Evolutionary conservation across 2,329 filamentous ascomycete species (phyloP).

Genomic region (Fusarium miscanthi): DNA sequence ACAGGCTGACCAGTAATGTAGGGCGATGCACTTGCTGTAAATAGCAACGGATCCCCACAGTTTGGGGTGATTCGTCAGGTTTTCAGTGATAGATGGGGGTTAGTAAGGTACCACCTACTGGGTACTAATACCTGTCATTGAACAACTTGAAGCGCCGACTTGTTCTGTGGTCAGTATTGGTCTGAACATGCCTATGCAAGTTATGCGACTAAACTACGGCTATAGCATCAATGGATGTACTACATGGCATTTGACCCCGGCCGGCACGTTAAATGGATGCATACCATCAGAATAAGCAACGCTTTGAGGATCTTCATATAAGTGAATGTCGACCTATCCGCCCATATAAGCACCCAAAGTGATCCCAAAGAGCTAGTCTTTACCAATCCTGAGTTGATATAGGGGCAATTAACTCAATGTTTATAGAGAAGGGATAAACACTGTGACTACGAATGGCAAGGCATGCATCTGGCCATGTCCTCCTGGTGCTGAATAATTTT

Average conservation of each 20-base stretch:
- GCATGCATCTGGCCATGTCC: background rate
- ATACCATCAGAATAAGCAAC: background rate
- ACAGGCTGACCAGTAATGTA: background rate
- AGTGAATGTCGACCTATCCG: background rate
- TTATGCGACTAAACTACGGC: background rate
- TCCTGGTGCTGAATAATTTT: background rate
- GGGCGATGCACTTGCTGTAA: background rate
- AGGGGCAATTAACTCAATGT: background rate
- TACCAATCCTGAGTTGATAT: background rate
- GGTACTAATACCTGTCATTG: no score
- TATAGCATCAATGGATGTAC: background rate
- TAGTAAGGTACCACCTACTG: background rate
- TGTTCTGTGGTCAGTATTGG: background rate
- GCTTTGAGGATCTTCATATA: background rate
- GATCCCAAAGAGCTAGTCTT: background rate
- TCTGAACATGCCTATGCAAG: background rate
- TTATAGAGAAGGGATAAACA: background rate
- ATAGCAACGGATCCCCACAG: background rate
- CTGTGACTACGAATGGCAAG: background rate
- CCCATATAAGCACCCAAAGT: background rate
- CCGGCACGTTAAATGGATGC: background rate
- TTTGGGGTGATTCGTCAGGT: background rate
- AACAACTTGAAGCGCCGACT: background rate
- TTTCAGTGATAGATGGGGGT: background rate
- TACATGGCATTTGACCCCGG: background rate